These are phyloP conservation scores for Auricularia sp. DNA, from an alignment of 768 basidiomycete genomes.

Conservation along the genomic window DNA sequence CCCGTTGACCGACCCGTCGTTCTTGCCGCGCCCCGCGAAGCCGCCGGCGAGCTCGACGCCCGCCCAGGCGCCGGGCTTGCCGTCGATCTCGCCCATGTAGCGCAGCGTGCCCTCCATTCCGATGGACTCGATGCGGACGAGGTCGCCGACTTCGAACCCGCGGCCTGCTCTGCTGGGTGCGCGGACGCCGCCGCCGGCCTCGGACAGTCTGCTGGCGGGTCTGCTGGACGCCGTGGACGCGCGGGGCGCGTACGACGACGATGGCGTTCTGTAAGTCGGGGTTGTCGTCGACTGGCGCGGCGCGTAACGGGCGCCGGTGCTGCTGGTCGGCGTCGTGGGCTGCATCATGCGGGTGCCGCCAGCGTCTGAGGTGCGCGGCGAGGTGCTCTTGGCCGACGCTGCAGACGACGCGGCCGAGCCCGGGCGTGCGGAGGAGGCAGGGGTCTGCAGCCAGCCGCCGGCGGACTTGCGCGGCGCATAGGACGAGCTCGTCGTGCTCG, in stretches of 20 bases:
- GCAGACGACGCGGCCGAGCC: slow-evolving; percentile 54
- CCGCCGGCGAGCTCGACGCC: slow-evolving; percentile 85
- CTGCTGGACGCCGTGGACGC: slow-evolving; percentile 25
- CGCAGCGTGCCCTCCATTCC: slow-evolving; percentile 79
- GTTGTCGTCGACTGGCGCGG: slow-evolving; percentile 7
- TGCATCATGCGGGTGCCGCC: slow-evolving; percentile 22
- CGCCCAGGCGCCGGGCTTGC: slow-evolving; percentile 85
- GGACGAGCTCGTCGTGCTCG: slow-evolving; percentile 26
- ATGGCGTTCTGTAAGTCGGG: slow-evolving; percentile 1
- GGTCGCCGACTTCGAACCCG: slow-evolving; percentile 63
- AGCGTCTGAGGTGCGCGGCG: slow-evolving; percentile 21
- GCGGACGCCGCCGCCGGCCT: slow-evolving; percentile 31
- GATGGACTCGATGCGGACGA: slow-evolving; percentile 76
- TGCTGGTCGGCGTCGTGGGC: slow-evolving; percentile 43
- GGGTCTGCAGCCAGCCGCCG: slow-evolving; percentile 5
- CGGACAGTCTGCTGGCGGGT: slow-evolving; percentile 59
- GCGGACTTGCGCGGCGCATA: background rate
- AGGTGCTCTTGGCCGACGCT: slow-evolving; percentile 20
- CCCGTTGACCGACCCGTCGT: slow-evolving; percentile 85
- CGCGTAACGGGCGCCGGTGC: background rate
- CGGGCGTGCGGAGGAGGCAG: slow-evolving; percentile 44
- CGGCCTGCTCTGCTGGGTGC: slow-evolving; percentile 33
- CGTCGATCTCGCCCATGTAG: slow-evolving; percentile 78
- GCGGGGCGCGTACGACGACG: slow-evolving; percentile 8
- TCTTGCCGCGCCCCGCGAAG: slow-evolving; percentile 88